phyloP scores from a whole-genome alignment of 2,329 filamentous ascomycete genomes.

The Aspergillus sojae region DNA sequence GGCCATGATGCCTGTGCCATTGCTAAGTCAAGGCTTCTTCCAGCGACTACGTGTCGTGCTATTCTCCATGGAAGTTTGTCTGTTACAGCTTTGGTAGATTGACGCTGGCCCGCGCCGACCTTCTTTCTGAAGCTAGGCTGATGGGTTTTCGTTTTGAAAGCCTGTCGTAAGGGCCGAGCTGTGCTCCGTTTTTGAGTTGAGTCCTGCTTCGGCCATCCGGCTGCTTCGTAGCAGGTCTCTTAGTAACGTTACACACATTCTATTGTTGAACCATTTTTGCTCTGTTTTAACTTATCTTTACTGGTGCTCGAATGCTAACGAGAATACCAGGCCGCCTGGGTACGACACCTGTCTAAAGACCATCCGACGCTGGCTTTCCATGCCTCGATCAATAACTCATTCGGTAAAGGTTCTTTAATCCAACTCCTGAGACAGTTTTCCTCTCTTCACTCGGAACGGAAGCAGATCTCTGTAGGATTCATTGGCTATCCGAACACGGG shows the following conservation, averaged over 20 bases:
- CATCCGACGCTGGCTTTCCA: constrained; percentile 95
- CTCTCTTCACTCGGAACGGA: constrained; percentile 81
- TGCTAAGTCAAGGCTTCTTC: constrained; percentile 91
- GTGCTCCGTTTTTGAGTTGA: constrained; percentile 98
- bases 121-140: constrained; percentile 69
- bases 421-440: constrained; percentile 91
- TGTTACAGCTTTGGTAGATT: constrained; percentile 99
- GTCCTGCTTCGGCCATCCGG: constrained; percentile 68
- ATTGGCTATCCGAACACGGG: constrained; percentile 92
- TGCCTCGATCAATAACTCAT: constrained; percentile 91
- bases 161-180: constrained; percentile 71
- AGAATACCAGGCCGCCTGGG: constrained; percentile 79
- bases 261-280: constrained; percentile 37
- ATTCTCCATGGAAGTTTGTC: constrained; percentile 74
- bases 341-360: constrained; percentile 82
- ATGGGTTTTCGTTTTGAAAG: constrained; percentile 85
- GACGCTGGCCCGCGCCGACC: constrained; percentile 71
- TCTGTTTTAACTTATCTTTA: constrained; percentile 29
- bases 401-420: constrained; percentile 93
- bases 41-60: constrained; percentile 57
- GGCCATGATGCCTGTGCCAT: constrained; percentile 37
- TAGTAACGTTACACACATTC: constrained; percentile 97
- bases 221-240: constrained; percentile 79
- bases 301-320: constrained; percentile 35
- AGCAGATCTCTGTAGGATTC: constrained; percentile 91